Evolutionary conservation across 192 early-diverging fungal species (phyloP), one percentile per base, ranked within the genome.

Genomic region (Dissophora globulifera): DNA sequence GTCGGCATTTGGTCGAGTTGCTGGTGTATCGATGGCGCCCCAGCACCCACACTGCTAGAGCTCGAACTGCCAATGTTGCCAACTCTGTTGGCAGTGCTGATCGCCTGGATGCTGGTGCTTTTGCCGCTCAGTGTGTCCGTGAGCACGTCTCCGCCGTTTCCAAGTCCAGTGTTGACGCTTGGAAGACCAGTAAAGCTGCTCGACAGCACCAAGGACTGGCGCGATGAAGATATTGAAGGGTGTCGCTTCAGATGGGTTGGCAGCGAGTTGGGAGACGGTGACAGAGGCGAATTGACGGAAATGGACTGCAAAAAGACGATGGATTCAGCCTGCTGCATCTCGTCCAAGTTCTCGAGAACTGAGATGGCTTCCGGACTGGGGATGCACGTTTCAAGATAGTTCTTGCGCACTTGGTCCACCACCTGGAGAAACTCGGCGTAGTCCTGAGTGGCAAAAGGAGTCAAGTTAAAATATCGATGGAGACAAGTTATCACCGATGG

Each of bases 251-350:
- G 22, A 43, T 57, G 62, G 32, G 46, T 46, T 8, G 54, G 43
- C n/a, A 45, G 16, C 5, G 16, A 4, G 12, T 4, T n/a, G n/a
- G 43, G 31, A 2, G 43, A 20, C 8, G 50, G 41, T 15, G 22
- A 15, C 26, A 29, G 2, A 11, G 59, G 53, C 15, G 53, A 5
- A 13, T 1, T 23, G 4, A 40, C 26, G 5, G 29, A 22, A 5
- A 53, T 19, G 3, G 56, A 60, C 31, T 75, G 27, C 27, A 59
- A 19, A 17, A 75, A 75, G 16, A 58, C n/a, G 15, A 27, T 35
- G 15, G 55, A 53, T 43, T 75, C 62, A 10, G 47, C 50, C 42
- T 75, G 71, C 9, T 65, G 62, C 71, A 75, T 75, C 26, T 75
- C 71, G 15, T 75, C 62, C 42, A 75, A 29, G 9, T 31, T 65